phyloP scores from a whole-genome alignment of 176 grass and related monocot species.

The Oryza meyeriana region DNA sequence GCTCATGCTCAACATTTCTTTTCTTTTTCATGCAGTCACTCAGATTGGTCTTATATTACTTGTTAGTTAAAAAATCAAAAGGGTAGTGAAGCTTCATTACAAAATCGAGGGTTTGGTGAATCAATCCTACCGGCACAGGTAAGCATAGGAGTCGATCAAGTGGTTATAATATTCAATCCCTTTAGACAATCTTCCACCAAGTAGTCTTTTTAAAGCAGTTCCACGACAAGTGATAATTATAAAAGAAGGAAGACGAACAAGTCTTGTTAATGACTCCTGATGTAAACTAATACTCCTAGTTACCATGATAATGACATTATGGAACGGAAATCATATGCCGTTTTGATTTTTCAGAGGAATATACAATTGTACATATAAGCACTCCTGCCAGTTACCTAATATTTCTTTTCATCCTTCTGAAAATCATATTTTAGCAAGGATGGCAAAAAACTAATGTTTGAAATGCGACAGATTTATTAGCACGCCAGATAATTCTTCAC shows the following conservation, averaged over 20 bases:
- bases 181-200: constrained; percentile 24
- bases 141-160: constrained; percentile 34
- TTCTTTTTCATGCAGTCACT: constrained; percentile 16
- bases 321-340: not conserved
- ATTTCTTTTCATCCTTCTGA: not conserved
- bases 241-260: not conserved
- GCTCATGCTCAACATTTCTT: constrained; percentile 25
- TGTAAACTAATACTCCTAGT: not conserved
- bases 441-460: not conserved
- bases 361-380: not conserved
- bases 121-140: constrained; percentile 38
- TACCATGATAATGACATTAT: constrained; percentile 9
- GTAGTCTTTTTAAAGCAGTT: constrained; percentile 41
- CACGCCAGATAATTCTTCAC: not conserved
- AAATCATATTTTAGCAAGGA: not conserved
- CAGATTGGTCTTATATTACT: constrained; percentile 33
- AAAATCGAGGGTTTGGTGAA: constrained; percentile 48
- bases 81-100: not conserved
- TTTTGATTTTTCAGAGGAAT: not conserved
- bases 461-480: not conserved
- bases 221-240: not conserved
- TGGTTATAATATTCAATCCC: not conserved
- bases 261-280: constrained; percentile 12
- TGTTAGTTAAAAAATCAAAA: not conserved
- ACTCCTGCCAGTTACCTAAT: not conserved